Evolutionary conservation across 495 filamentous ascomycete species (phyloP), one percentile per base, ranked within the genome.

Genomic region (Lepraria neglecta): DNA sequence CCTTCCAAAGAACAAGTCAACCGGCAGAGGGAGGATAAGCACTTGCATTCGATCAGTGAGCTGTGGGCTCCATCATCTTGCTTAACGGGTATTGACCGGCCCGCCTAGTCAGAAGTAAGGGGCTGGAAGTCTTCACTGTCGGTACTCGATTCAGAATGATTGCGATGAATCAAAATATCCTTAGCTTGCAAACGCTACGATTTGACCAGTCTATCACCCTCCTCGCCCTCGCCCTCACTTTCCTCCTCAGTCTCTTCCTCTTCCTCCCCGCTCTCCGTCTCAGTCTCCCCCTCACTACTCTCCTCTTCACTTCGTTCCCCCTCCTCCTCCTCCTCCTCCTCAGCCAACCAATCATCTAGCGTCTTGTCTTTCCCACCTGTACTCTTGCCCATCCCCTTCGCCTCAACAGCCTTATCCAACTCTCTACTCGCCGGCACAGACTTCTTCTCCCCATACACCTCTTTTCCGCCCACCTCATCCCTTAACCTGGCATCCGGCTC

Each of bases 341-440:
- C 89, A 27, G 80, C 87, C 59, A 97, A 76, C 90, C 94, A 97
- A 71, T 96, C 88, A 76, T 96, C 88, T 65, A 97, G 75, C 21
- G 82, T 87, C 82, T 92, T 96, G 6, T 69, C 64, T 56, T 70
- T 65, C 55, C 59, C 53, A 62, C 61, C 63, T 45, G 45, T 68
- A 66, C 70, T 64, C 64, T 69, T 70, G 62, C 73, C 62, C 43
- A 69, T 56, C 76, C 69, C 57, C 63, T 74, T 72, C 61, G 76
- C 71, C 50, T 74, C 68, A 17, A 78, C 77, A 5, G 79, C 79
- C 59, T 76, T 75, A 63, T 91, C 88, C 59, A 92, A 72, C 62
- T 74, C 79, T 64, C 87, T 85, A 4, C 81, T 82, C 1, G 87
- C 88, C 30, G 87, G 83, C 33, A 85, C 68, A 3, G 68, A 65